Evolutionary conservation across 1,284 basidiomycete genomes (phyloP), one percentile per base, ranked within the genome.

Genomic region (Salmacisia buchloeana): DNA sequence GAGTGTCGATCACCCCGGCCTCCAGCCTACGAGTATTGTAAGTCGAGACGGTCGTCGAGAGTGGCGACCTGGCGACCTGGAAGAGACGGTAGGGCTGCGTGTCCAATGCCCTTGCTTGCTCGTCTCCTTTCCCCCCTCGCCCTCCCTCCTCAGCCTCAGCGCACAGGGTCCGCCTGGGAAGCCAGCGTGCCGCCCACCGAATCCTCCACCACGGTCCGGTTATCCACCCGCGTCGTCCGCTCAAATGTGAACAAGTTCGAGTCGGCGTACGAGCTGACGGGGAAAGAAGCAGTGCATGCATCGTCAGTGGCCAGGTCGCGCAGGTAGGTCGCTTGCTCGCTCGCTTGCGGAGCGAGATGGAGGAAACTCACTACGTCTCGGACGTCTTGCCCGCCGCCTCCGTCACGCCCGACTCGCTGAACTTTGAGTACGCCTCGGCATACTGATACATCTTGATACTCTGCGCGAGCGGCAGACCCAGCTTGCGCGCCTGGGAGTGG

Each of bases 221-320:
- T 43, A 21, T 34, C 23, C 33, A 58, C 61, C 15, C 34, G 13
- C 18, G 61, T 62, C 7, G 25, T 35, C 21, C 61, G 56, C 13
- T 57, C 34, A 36, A 62, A 62, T 15, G 46, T 57, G 61, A 35
- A 58, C 15, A 45, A 21, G 36, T 62, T 58, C 35, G 61, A 57
- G 35, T 62, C 61, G 15, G 56, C 9, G 36, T 62, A 62, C 15
- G 61, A 61, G 46, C 56, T 58, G 35, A 57, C 13, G 18, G 33
- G 35, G 34, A 3, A 43, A n/a, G 31, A 2, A 2, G 27, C 4
- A 43, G 58, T 7, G 39, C 3, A 1, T 1, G 13, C 46, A 52
- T 38, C 36, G 10, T 25, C 25, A 7, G 31, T 56, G 7, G 29
- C 52, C 6, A 34, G 9, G 31, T 5, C 7, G 9, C 13, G 29